Evolutionary conservation across 108 stramenopile genomes (phyloP).

Genomic region (Nitzschia sp.): DNA sequence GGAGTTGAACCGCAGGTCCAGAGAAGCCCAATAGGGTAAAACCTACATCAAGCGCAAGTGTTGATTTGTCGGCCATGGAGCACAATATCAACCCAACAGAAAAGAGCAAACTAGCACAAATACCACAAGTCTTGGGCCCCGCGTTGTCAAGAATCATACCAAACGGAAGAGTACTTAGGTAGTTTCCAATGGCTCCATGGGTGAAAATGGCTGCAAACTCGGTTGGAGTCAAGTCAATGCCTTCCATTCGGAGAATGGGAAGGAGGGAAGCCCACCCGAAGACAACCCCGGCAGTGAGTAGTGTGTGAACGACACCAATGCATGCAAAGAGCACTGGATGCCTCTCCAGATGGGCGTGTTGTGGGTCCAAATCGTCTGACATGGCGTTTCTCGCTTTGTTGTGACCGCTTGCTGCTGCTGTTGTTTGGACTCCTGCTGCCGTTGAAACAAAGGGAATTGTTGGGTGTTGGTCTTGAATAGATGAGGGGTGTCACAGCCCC

Average conservation of each 20-base stretch:
- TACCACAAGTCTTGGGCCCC: constrained; percentile 29
- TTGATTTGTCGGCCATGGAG: neutral
- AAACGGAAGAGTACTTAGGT: constrained; percentile 29
- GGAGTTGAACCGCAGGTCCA: constrained; percentile 41
- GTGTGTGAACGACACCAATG: constrained; percentile 32
- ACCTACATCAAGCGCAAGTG: constrained; percentile 3
- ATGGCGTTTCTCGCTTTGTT: neutral
- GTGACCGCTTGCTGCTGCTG: neutral
- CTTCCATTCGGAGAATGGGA: constrained; percentile 29
- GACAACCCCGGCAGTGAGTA: constrained; percentile 33
- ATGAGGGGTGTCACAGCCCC: too few relatives aligned
- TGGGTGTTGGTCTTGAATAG: too few relatives aligned
- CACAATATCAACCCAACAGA: constrained; percentile 25
- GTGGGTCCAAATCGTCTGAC: constrained; percentile 1
- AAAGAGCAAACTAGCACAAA: constrained; percentile 23
- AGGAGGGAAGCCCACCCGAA: constrained; percentile 39
- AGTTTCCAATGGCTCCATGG: constrained; percentile 36
- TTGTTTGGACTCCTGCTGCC: too few relatives aligned
- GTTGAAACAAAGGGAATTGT: too few relatives aligned
- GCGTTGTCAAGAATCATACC: constrained; percentile 26
- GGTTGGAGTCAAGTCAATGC: constrained; percentile 21
- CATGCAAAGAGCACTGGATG: constrained; percentile 28
- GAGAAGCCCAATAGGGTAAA: constrained; percentile 35
- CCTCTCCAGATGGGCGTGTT: constrained; percentile 4
- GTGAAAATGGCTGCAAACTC: constrained; percentile 35